These are phyloP conservation scores for Peterozyma xylosa DNA, from an alignment of 805 yeast genomes.

Conservation along the genomic window DNA sequence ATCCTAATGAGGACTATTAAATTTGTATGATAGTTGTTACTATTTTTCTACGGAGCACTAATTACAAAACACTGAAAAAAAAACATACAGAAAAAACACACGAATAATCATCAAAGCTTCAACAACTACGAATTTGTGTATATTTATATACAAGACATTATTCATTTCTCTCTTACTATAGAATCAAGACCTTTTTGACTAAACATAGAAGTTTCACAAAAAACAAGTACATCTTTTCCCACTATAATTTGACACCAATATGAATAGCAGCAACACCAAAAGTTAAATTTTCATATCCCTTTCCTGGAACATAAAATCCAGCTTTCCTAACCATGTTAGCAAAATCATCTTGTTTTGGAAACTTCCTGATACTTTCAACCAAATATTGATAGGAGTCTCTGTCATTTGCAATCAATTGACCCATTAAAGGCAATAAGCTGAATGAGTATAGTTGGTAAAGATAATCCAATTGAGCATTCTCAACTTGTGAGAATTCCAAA, in stretches of 20 bases:
- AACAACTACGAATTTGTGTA: neutral
- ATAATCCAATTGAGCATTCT: conserved; percentile 65
- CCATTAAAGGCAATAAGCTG: conserved; percentile 85
- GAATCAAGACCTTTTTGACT: too few species aligned
- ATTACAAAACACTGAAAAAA: too few species aligned
- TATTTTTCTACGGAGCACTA: too few species aligned
- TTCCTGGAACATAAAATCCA: conserved; percentile 85
- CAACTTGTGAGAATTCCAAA: conserved; percentile 89
- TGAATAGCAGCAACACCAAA: conserved; percentile 96
- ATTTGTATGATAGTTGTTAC: neutral
- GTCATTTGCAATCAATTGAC: conserved; percentile 92
- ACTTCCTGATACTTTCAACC: conserved; percentile 87
- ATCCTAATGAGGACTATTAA: neutral
- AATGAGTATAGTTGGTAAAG: conserved; percentile 85
- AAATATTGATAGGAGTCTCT: conserved; percentile 93
- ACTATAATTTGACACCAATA: conserved; percentile 77
- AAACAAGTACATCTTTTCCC: too few species aligned
- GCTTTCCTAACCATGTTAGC: conserved; percentile 90
- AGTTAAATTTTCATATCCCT: conserved; percentile 89
- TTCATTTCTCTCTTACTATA: too few species aligned
- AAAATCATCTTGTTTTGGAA: conserved; percentile 89
- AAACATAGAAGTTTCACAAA: too few species aligned
- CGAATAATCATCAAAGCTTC: too few species aligned
- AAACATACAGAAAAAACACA: too few species aligned
- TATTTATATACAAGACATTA: neutral